Conservation (phyloP, 257 asterid species). For the Solanum pinnatisectum region DNA sequence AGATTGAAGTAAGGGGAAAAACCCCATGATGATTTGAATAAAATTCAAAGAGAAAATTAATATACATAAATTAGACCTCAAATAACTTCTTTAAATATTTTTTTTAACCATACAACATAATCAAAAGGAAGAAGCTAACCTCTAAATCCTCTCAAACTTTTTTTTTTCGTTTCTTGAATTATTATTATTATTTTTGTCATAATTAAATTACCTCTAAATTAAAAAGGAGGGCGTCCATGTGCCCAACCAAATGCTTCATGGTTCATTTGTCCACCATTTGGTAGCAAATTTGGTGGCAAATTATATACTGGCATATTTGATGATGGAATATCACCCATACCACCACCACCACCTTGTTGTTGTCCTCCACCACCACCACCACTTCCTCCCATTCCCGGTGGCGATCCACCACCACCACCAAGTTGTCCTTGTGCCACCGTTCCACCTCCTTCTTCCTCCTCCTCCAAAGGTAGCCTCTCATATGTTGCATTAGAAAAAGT, state of each 20-base stretch:
- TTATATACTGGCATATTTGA: constrained; percentile 18
- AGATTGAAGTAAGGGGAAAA: not conserved
- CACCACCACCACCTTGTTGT: constrained; percentile 11
- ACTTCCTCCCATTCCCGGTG: constrained; percentile 15
- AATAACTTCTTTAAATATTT: not conserved
- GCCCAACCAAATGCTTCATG: constrained; percentile 49
- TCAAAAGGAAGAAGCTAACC: not conserved
- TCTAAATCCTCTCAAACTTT: not conserved
- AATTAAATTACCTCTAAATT: constrained; percentile 8
- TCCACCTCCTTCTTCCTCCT: constrained; percentile 32
- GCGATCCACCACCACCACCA: constrained; percentile 21
- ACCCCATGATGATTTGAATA: not conserved
- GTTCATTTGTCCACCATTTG: constrained; percentile 33
- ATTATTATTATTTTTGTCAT: not conserved
- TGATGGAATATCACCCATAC: constrained; percentile 25
- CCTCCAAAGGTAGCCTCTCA: constrained; percentile 53
- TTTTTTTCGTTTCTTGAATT: not conserved
- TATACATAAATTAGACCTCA: constrained; percentile 2
- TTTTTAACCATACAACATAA: not conserved
- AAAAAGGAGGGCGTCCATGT: constrained; percentile 49
- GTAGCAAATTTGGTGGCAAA: constrained; percentile 28
- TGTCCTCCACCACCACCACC: constrained; percentile 21
- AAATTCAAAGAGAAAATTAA: constrained; percentile 6
- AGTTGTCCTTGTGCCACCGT: constrained; percentile 12
- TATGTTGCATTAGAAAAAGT: constrained; percentile 62